Evolutionary conservation across 139 green algal species (phyloP).

Genomic region (Desmodesmus armatus): DNA sequence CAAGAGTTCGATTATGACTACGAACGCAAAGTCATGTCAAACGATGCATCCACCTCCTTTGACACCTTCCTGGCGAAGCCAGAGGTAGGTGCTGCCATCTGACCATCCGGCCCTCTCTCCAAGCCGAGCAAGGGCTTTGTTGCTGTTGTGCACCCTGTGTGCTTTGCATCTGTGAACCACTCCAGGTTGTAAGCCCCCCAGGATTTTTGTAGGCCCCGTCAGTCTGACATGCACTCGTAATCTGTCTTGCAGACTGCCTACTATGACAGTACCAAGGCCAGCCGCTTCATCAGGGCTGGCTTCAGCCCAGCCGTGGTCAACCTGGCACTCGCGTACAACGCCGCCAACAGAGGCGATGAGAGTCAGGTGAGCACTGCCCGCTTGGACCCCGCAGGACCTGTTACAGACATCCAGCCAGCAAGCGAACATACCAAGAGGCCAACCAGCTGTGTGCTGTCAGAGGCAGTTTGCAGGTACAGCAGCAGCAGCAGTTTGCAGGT

Average conservation of each 20-base stretch:
- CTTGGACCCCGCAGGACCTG: no score
- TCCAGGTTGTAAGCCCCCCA: no score
- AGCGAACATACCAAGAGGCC: no score
- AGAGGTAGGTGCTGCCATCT: slow-evolving; percentile 30
- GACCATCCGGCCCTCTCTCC: no score
- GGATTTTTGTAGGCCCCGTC: no score
- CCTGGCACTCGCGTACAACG: slow-evolving; percentile 40
- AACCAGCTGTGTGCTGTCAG: no score
- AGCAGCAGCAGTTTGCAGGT: not conserved
- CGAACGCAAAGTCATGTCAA: slow-evolving; percentile 31
- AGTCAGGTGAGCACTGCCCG: slow-evolving; percentile 5
- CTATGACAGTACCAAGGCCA: slow-evolving; percentile 35
- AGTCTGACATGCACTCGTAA: not conserved
- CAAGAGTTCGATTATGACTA: slow-evolving; percentile 43
- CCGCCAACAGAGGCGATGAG: slow-evolving; percentile 35
- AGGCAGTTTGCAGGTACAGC: no score
- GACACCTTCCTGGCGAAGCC: slow-evolving; percentile 33
- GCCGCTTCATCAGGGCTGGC: slow-evolving; percentile 11
- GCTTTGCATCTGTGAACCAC: no score
- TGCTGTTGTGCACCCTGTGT: no score
- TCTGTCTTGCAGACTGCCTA: slow-evolving; percentile 18
- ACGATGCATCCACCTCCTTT: slow-evolving; percentile 20
- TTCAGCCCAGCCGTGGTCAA: slow-evolving; percentile 22
- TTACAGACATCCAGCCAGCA: no score
- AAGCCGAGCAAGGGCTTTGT: no score